Base-by-base conservation (phyloP, 164 flowering plant genomes). In the Houttuynia cordata region DNA sequence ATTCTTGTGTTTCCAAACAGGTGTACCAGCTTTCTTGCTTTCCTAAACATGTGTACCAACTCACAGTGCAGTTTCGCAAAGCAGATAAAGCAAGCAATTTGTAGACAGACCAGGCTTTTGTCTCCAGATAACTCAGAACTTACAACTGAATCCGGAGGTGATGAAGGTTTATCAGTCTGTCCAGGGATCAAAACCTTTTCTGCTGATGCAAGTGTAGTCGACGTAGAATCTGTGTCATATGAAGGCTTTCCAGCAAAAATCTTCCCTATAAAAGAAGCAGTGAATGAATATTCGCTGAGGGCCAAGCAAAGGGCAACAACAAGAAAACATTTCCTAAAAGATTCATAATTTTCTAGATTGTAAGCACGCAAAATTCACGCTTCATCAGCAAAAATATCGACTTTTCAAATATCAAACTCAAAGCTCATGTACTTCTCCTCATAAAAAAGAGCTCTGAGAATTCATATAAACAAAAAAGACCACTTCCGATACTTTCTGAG, bases 171-270 rank as follows among this genome's bases (percentile, higher is more conserved):
- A 62, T 80, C 90, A 65, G 56, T 69, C 60, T 80, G 70, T 51
- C 69, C 96, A 25, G 96, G 96, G 75, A 90, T 82, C 64, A 88
- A 87, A 63, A 82, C 78, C 66, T 88, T 85, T 63, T 79, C 82
- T 9, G 96, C 86, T 50, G 81, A 71, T 61, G 84, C 73, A 65
- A 82, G 78, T 1, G 69, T 71, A 63, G 75, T 53, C 24, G 83
- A 79, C 8, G 79, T 57, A 53, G 84, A 77, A 18, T 83, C 87
- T 21, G 83, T 75, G 62, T 83, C 81, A 62, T 65, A 67, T 49
- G 86, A 70, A 58, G 81, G 72, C 68, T 76, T 83, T 58, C 74
- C 80, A 65, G 81, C 74, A 79, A 72, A 82, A 62, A 76, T 69
- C 80, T 78, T 90, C 81, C 97, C 97, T 93, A 69, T 72, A 80